A percentile compares a stretch with the other conserved stretches of the same genome.
These are phyloP conservation scores for Stramenopiles sp. DNA, from an alignment of 352 stramenopile species.

Conservation along the genomic window DNA sequence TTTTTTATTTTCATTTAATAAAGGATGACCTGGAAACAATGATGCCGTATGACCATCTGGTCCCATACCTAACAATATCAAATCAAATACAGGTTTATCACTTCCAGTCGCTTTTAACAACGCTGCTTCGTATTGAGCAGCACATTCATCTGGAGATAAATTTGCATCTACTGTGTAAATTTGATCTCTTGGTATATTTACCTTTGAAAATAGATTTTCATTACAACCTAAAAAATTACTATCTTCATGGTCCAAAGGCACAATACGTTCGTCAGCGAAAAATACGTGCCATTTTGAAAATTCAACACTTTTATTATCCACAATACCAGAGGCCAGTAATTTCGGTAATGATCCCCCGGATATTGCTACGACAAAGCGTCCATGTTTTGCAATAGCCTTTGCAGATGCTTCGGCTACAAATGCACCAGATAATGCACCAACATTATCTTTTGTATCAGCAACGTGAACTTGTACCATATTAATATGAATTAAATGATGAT, in stretches of 20 bases:
- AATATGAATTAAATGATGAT: not conserved
- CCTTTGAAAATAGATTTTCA: slow-evolving; percentile 55
- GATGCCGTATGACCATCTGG: slow-evolving; percentile 94
- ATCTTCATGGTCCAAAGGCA: slow-evolving; percentile 64
- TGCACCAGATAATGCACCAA: slow-evolving; percentile 34
- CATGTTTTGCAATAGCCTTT: slow-evolving; percentile 32
- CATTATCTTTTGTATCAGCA: slow-evolving; percentile 31
- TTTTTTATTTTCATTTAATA: slow-evolving; percentile 55
- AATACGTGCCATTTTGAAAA: slow-evolving; percentile 91
- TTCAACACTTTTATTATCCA: slow-evolving; percentile 42
- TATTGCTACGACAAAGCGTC: slow-evolving; percentile 26
- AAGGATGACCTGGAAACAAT: slow-evolving; percentile 78
- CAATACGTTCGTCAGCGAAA: slow-evolving; percentile 90
- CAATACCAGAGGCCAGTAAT: not conserved
- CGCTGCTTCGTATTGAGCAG: slow-evolving; percentile 27
- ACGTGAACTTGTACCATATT: slow-evolving; percentile 24
- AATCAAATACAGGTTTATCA: slow-evolving; percentile 60
- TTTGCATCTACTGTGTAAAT: slow-evolving; percentile 74
- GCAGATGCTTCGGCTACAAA: slow-evolving; percentile 41
- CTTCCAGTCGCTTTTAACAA: slow-evolving; percentile 16
- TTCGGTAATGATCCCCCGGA: not conserved
- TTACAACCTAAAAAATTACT: slow-evolving; percentile 84
- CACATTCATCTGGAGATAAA: slow-evolving; percentile 30
- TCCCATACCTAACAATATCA: slow-evolving; percentile 86
- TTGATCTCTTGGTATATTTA: slow-evolving; percentile 44